Conservation (phyloP, 1,284 basidiomycete genomes). For the Vanrija sp. region DNA sequence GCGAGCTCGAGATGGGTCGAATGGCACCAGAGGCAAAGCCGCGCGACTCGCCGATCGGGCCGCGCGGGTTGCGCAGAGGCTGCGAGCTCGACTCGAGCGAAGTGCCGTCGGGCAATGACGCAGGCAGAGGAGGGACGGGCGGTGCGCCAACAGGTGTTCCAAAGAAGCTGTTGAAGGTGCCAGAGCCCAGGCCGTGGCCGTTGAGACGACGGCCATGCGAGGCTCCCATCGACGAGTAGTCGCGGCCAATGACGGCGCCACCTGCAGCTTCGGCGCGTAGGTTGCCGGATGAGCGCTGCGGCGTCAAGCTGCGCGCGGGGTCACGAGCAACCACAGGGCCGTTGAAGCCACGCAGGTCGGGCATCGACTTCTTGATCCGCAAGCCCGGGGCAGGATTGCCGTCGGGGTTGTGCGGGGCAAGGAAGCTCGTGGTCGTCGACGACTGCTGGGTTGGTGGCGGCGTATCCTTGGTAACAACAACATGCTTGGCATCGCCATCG, state of each 20-base stretch:
- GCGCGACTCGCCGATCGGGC: conserved; percentile 41
- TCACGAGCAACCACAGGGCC: conserved; percentile 68
- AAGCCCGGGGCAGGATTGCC: conserved; percentile 63
- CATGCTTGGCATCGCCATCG: conserved; percentile 86
- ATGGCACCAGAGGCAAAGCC: conserved; percentile 14
- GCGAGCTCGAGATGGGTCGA: conserved; percentile 10
- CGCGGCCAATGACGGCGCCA: conserved; percentile 54
- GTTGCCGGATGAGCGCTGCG: conserved; percentile 83
- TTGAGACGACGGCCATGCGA: conserved; percentile 26
- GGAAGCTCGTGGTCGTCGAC: conserved; percentile 51
- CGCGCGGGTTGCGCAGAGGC: conserved; percentile 41
- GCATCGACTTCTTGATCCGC: conserved; percentile 93
- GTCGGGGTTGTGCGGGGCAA: conserved; percentile 49
- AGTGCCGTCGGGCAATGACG: conserved; percentile 11
- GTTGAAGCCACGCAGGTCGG: conserved; percentile 52
- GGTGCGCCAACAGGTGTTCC: conserved; percentile 30
- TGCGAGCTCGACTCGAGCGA: conserved; percentile 8
- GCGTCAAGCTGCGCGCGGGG: conserved; percentile 70
- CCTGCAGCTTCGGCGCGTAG: conserved; percentile 88
- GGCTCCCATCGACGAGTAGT: conserved; percentile 40
- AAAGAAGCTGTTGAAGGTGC: conserved; percentile 29
- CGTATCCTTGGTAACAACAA: conserved; percentile 67
- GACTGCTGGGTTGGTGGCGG: conserved; percentile 23
- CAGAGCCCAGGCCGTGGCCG: conserved; percentile 22
- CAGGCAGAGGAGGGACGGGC: conserved; percentile 37